Percentiles rank a stretch among this genome's conserved stretches.
Evolutionary conservation across 1,284 basidiomycete genomes (phyloP).

Genomic region (Cutaneotrichosporon sp.): DNA sequence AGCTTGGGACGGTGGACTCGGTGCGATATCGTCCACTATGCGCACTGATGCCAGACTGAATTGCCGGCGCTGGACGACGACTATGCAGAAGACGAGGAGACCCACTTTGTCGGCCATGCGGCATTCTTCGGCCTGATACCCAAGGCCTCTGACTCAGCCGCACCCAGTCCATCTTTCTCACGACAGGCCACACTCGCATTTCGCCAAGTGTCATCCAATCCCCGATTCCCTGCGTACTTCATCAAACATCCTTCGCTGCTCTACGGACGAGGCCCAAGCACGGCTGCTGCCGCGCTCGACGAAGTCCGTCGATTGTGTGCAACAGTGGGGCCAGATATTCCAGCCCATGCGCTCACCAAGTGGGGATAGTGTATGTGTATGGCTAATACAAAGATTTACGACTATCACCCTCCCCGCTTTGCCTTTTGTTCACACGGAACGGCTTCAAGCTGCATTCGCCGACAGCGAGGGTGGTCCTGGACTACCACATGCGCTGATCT

Average conservation of each 20-base stretch:
- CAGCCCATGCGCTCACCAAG: slow-evolving; percentile 5
- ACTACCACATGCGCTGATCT: slow-evolving; percentile 31
- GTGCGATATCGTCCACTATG: not conserved
- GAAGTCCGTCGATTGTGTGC: slow-evolving; percentile 8
- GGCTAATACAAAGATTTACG: too few species aligned
- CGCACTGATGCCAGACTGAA: not conserved
- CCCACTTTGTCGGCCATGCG: slow-evolving; percentile 31
- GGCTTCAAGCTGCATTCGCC: slow-evolving; percentile 8
- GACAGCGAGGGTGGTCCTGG: slow-evolving; percentile 2
- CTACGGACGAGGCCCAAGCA: slow-evolving; percentile 29
- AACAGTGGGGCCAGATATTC: slow-evolving; percentile 7
- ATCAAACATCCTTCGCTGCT: slow-evolving; percentile 30
- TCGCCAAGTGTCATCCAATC: slow-evolving; percentile 34
- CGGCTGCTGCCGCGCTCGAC: not conserved
- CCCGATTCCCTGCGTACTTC: slow-evolving; percentile 32
- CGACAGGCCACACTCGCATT: slow-evolving; percentile 22
- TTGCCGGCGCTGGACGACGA: slow-evolving; percentile 19
- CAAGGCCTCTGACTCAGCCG: not conserved
- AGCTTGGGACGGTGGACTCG: too few species aligned
- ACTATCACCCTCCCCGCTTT: slow-evolving; percentile 29
- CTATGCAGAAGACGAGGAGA: slow-evolving; percentile 22
- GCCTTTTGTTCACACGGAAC: slow-evolving; percentile 34
- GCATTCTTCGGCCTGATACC: slow-evolving; percentile 25
- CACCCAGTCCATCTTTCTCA: slow-evolving; percentile 5
- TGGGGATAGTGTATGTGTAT: too few species aligned